phyloP scores from a whole-genome alignment of 2,329 filamentous ascomycete genomes.

The Lachnellula occidentalis region DNA sequence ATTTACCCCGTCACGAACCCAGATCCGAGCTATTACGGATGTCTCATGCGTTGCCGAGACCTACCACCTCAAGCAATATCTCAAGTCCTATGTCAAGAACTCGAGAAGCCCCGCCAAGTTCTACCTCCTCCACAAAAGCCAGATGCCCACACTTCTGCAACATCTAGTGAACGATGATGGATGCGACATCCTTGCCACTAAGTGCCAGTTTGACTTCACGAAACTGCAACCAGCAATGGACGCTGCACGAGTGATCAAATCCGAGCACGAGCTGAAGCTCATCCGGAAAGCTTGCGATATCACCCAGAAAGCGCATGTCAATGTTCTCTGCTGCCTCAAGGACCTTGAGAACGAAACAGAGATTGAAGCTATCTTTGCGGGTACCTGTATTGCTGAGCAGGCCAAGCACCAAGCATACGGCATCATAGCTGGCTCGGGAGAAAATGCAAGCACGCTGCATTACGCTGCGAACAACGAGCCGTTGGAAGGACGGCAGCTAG shows the following conservation, averaged over 20 bases:
- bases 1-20: slow-evolving; percentile 51
- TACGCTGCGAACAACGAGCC: slow-evolving; percentile 76
- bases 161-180: neutral
- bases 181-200: neutral
- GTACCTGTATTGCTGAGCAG: slow-evolving; percentile 65
- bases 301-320: slow-evolving; percentile 69
- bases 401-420: slow-evolving; percentile 78
- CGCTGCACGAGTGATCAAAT: slow-evolving; percentile 74
- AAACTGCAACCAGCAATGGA: slow-evolving; percentile 69
- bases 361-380: slow-evolving; percentile 72
- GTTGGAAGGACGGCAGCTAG: slow-evolving; percentile 62
- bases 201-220: slow-evolving; percentile 40
- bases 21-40: slow-evolving; percentile 58
- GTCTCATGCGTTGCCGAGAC: slow-evolving; percentile 65
- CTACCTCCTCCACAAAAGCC: slow-evolving; percentile 41
- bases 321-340: slow-evolving; percentile 60
- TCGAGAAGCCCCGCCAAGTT: slow-evolving; percentile 34
- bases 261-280: slow-evolving; percentile 76
- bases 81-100: slow-evolving; percentile 36
- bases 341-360: slow-evolving; percentile 71
- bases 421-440: slow-evolving; percentile 79
- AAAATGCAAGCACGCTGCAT: slow-evolving; percentile 81
- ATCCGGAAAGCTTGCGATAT: slow-evolving; percentile 78
- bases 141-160: slow-evolving; percentile 25
- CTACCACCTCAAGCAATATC: slow-evolving; percentile 45